Evolutionary conservation across 2,329 filamentous ascomycete genomes (phyloP), one percentile per base, ranked within the genome.

Genomic region (Davidsoniella virescens): DNA sequence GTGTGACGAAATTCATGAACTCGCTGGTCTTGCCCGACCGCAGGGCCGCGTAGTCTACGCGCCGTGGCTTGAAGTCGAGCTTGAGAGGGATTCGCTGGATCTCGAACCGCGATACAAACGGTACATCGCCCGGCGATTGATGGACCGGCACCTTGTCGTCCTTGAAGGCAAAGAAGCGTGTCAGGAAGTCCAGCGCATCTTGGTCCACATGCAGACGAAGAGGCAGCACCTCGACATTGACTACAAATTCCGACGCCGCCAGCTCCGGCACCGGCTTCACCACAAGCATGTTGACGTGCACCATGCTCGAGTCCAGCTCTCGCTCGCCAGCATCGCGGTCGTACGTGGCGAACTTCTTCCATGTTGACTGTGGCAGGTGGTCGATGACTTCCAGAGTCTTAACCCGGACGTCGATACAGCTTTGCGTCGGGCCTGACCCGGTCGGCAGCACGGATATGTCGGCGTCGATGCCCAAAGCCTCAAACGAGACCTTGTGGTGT

Each of bases 331-430:
- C 82, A 60, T 93, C 87, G 53, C 84, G 79, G 67, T 94, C 84
- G 59, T 94, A 95, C 0, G 90, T 96, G 12, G 87, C 81, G 65
- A 98, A 98, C 62, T 95, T 98, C 64, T 85, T 93, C 93, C 93
- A 98, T 0, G 90, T 95, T 3, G 92, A 98, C 0, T 87, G 90
- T 1, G 87, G 87, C 2, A 98, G 76, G 60, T 95, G 87, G 62
- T 98, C 92, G 55, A 92, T 94, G 14, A 98, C 80, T 57, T 94
- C 88, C 10, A 98, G 70, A 52, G 92, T 82, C 38, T 78, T 75
- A 9, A 98, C 71, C 7, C 87, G 79, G 33, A 96, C 69, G 62
- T 95, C 86, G 37, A 96, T 70, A 17, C 87, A 93, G 62, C 81
- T 94, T 60, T 94, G 77, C 0, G 87, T 92, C 63, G 95, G 87